Evolutionary conservation across 345 rosid species (phyloP).

Genomic region (Geranium brycei): DNA sequence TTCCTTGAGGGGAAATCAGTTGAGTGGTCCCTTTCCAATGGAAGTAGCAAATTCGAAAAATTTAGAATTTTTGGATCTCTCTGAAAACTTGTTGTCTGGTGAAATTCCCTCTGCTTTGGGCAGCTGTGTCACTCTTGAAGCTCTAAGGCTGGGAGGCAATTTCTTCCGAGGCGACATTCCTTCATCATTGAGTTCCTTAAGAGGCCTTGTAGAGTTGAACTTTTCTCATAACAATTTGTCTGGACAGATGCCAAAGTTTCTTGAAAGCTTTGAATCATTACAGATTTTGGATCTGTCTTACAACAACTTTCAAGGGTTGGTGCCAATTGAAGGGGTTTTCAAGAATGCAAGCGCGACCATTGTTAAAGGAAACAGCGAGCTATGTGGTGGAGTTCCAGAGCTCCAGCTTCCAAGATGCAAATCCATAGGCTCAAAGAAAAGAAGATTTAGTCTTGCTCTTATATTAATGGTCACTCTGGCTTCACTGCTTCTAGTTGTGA

Average conservation of each 20-base stretch:
- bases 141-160: not conserved
- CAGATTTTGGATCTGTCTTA: not conserved
- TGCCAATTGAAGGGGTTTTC: not conserved
- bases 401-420: not conserved
- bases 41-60: not conserved
- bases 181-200: slow-evolving; percentile 2
- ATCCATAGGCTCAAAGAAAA: not conserved
- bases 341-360: not conserved
- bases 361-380: not conserved
- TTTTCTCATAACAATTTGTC: slow-evolving; percentile 9
- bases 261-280: not conserved
- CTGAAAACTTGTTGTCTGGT: not conserved
- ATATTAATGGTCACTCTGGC: not conserved
- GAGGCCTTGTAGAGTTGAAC: slow-evolving; percentile 2
- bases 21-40: not conserved
- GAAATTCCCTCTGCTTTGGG: not conserved
- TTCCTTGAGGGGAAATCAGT: not conserved
- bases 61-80: not conserved
- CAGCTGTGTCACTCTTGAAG: not conserved
- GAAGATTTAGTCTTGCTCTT: not conserved
- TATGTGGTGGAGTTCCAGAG: not conserved
- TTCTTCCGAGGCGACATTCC: slow-evolving; percentile 6
- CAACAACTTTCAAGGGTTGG: not conserved
- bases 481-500: not conserved
- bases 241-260: not conserved